Percentiles rank a stretch among this genome's conserved stretches.
These are phyloP conservation scores for Fusarium secorum DNA, from an alignment of 2,329 filamentous ascomycete genomes.

Conservation along the genomic window DNA sequence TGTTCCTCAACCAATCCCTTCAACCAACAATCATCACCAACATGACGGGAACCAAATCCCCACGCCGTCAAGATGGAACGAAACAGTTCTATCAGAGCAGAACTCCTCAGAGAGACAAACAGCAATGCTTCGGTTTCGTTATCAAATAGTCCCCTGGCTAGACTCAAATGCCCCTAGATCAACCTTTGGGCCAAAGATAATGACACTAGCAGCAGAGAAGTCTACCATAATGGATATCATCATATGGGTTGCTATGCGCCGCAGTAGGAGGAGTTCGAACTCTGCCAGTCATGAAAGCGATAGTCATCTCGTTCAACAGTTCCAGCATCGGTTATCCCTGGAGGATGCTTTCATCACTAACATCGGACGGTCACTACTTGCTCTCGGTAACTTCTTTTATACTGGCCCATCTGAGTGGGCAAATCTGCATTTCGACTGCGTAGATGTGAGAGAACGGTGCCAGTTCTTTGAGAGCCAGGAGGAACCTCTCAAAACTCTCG, in stretches of 20 bases:
- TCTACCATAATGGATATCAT: constrained; percentile 9
- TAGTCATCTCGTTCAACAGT: constrained; percentile 1
- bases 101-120: constrained; percentile 23
- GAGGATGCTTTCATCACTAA: background rate
- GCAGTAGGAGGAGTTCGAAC: background rate
- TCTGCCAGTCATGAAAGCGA: background rate
- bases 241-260: constrained; percentile 11
- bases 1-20: background rate
- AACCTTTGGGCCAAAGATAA: constrained; percentile 5
- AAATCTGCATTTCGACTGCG: background rate
- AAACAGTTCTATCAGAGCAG: constrained; percentile 15
- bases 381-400: constrained; percentile 11
- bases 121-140: constrained; percentile 26
- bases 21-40: background rate
- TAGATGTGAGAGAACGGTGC: background rate
- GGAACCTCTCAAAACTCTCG: constrained; percentile 6
- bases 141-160: constrained; percentile 23
- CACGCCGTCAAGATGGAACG: constrained; percentile 16
- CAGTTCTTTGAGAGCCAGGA: constrained; percentile 5
- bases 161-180: constrained; percentile 22
- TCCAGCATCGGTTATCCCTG: background rate
- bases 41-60: constrained; percentile 16
- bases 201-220: constrained; percentile 10
- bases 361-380: background rate
- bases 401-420: constrained; percentile 7